These are phyloP conservation scores for Pezicula carpinea DNA, from an alignment of 2,329 filamentous ascomycete genomes.

Conservation along the genomic window DNA sequence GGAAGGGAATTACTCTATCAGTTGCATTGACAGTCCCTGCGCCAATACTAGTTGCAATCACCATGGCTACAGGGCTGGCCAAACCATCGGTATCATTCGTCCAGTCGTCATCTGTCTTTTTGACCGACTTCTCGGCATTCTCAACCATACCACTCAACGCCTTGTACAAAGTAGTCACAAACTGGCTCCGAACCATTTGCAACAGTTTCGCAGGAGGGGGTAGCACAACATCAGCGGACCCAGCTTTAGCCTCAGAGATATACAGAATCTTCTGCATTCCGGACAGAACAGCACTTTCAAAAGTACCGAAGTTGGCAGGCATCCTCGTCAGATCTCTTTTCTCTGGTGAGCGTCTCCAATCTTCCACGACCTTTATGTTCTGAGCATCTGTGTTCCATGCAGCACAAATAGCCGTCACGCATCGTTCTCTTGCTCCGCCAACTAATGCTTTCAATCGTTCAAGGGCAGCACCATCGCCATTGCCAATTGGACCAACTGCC, in stretches of 20 bases:
- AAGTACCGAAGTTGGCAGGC: conserved; percentile 79
- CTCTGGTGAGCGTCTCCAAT: conserved; percentile 83
- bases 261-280: conserved; percentile 97
- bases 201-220: conserved; percentile 83
- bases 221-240: conserved; percentile 71
- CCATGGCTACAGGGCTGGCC: conserved; percentile 25
- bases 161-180: conserved; percentile 91
- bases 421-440: conserved; percentile 75
- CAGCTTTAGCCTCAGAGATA: conserved; percentile 78
- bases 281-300: conserved; percentile 74
- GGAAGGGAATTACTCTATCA: conserved; percentile 40
- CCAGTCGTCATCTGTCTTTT: conserved; percentile 44
- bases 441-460: conserved; percentile 76
- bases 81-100: conserved; percentile 27
- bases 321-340: conserved; percentile 85
- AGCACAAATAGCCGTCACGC: conserved; percentile 77
- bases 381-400: conserved; percentile 94
- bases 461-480: conserved; percentile 49
- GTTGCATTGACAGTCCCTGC: conserved; percentile 46
- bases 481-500: conserved; percentile 61
- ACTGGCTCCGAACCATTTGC: conserved; percentile 86
- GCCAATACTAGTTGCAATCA: conserved; percentile 34
- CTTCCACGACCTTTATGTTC: conserved; percentile 85
- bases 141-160: conserved; percentile 94
- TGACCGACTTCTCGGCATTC: conserved; percentile 76